phyloP scores from a whole-genome alignment of 1,284 basidiomycete species.

The Neotropicomus parvogracilis region DNA sequence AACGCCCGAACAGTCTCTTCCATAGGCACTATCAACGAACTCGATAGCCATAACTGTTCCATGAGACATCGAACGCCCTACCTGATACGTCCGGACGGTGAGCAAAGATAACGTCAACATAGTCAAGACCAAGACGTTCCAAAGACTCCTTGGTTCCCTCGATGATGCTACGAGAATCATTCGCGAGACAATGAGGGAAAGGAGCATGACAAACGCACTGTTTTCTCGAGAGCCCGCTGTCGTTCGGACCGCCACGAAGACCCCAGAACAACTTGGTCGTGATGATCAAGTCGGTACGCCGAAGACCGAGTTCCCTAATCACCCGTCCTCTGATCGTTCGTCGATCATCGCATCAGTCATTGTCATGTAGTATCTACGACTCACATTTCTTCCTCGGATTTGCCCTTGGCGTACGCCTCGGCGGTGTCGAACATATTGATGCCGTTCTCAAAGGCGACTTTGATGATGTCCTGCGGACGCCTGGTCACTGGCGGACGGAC shows the following conservation, averaged over 20 bases:
- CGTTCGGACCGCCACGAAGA: conserved; percentile 51
- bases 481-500: not conserved
- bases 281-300: conserved; percentile 65
- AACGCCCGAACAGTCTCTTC: conserved; percentile 47
- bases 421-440: conserved; percentile 63
- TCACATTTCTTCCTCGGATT: conserved; percentile 46
- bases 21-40: conserved; percentile 25
- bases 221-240: conserved; percentile 59
- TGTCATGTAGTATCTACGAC: not conserved
- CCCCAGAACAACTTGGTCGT: conserved; percentile 61
- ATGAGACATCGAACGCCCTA: conserved; percentile 14
- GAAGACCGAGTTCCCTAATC: conserved; percentile 64
- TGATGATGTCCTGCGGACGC: conserved; percentile 48
- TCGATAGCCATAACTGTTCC: not conserved
- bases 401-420: conserved; percentile 55
- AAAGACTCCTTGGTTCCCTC: conserved; percentile 59
- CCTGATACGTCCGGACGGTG: conserved; percentile 50
- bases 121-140: conserved; percentile 58
- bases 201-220: too few relatives aligned
- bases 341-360: too few relatives aligned
- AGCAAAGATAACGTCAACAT: conserved; percentile 57
- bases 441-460: conserved; percentile 46
- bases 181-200: too few relatives aligned
- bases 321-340: conserved; percentile 59
- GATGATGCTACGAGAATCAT: conserved; percentile 42